phyloP scores from a whole-genome alignment of 768 basidiomycete genomes.

The Trichaptum fuscoviolaceum region DNA sequence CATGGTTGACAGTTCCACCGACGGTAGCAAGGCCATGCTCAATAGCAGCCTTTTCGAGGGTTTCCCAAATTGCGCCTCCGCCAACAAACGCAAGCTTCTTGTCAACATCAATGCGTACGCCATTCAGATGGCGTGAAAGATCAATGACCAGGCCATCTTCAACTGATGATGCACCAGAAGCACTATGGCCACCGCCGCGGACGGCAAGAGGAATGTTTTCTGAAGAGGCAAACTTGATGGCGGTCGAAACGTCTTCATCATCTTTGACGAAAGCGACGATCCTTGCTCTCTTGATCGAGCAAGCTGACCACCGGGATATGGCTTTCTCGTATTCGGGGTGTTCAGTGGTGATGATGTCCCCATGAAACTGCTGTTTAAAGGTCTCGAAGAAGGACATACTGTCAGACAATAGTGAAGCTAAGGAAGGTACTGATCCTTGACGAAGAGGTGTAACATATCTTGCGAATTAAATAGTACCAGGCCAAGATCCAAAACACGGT shows the following conservation, averaged over 20 bases:
- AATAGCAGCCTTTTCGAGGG: slow-evolving; percentile 18
- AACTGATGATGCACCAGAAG: slow-evolving; percentile 19
- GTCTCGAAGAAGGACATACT: neutral
- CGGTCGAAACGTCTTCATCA: slow-evolving; percentile 17
- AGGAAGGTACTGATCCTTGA: too few relatives aligned
- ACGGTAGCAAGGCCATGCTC: slow-evolving; percentile 18
- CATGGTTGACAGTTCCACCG: slow-evolving; percentile 5
- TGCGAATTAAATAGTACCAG: too few relatives aligned
- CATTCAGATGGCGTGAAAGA: slow-evolving; percentile 16
- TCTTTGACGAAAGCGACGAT: slow-evolving; percentile 16
- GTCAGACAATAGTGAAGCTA: neutral
- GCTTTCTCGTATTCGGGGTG: slow-evolving; percentile 13
- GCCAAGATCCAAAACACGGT: too few relatives aligned
- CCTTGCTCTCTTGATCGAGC: slow-evolving; percentile 15
- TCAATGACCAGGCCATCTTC: slow-evolving; percentile 23
- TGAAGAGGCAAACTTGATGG: slow-evolving; percentile 15
- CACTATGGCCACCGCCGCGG: slow-evolving; percentile 19
- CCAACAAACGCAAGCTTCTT: slow-evolving; percentile 16
- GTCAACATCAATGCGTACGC: slow-evolving; percentile 15
- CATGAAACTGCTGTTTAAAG: slow-evolving; percentile 12
- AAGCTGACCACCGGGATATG: slow-evolving; percentile 17
- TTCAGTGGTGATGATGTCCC: slow-evolving; percentile 15
- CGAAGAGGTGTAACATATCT: too few relatives aligned
- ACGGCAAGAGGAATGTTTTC: slow-evolving; percentile 18
- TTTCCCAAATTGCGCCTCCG: slow-evolving; percentile 19